Base-by-base conservation (phyloP, 192 early-diverging fungal species). In the Podila verticillata region DNA sequence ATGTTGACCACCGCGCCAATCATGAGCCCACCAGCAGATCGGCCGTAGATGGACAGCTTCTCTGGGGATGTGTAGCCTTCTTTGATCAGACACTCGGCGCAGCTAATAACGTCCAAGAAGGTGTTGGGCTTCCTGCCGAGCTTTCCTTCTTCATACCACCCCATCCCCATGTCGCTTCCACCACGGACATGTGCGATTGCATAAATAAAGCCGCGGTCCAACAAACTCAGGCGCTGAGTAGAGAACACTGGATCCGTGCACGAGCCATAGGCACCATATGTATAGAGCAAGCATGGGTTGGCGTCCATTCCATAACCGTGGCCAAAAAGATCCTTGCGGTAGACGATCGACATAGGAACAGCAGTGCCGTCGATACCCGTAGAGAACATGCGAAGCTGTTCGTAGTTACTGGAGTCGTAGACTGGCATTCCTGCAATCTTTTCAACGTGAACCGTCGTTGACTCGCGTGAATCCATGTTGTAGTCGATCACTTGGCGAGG, bases 181-280 rank as follows among this genome's bases (percentile, higher is more conserved):
- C 95, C 95, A 54, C 95, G 68, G 2, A 95, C 93, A 84, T 96
- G 95, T 22, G 94, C 93, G 39, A 96, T 78, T 0, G 91, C 94
- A 74, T 91, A 90, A 5, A 91, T 72, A 87, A 93, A 96, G 8
- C 93, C 93, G 29, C 95, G 82, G 51, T 91, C 91, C 39, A 96
- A 69, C 8, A 96, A 74, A 48, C 94, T 89, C 24, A 96, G 84
- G 28, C 91, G 82, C 54, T 93, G 89, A 19, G 92, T 77, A 9
- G 90, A 89, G 54, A 96, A 95, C 54, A 92, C 92, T 5, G 91
- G 88, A 60, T 94, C 93, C 17, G 91, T 85, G 12, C 90, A 88
- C 7, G 85, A 84, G 20, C 95, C 95, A 73, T 96, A 96, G 9
- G 95, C 92, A 22, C 93, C 95, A 70, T 96, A 96, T 0, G 90